Conservation (phyloP, 164 flowering plant genomes). For the Vitis vinifera region DNA sequence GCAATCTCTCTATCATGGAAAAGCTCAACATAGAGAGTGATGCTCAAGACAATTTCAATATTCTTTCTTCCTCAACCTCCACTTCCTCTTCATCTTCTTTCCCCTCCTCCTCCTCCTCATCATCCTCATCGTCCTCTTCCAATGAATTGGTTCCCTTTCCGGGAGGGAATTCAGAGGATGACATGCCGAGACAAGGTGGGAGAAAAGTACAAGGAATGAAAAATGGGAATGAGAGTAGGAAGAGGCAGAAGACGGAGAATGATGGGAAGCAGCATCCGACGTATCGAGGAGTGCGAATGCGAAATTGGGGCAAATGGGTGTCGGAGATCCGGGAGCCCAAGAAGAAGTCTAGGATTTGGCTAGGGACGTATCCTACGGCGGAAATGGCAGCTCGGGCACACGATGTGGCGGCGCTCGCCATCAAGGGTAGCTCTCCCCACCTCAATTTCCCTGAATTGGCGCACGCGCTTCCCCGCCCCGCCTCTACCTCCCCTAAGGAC, state of each 20-base stretch:
- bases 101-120: conserved; percentile 19
- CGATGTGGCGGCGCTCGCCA: conserved; percentile 57
- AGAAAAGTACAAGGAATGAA: neutral
- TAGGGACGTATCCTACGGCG: conserved; percentile 44
- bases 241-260: conserved; percentile 9
- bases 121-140: conserved; percentile 5
- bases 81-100: conserved; percentile 13
- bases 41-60: conserved; percentile 9
- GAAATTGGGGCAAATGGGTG: conserved; percentile 66
- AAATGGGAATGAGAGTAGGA: conserved; percentile 8
- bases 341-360: conserved; percentile 55
- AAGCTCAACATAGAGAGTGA: conserved; percentile 19
- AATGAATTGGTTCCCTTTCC: neutral
- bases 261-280: conserved; percentile 31
- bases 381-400: conserved; percentile 71
- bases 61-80: conserved; percentile 14
- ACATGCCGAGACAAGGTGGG: neutral
- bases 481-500: conserved; percentile 40
- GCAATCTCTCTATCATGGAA: neutral
- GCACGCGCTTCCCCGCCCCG: conserved; percentile 42
- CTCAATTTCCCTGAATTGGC: conserved; percentile 56
- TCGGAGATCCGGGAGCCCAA: conserved; percentile 58
- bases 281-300: conserved; percentile 46
- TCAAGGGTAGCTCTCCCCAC: conserved; percentile 47
- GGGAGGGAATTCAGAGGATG: neutral